Conservation (phyloP, 768 basidiomycete species). For the Suillus paluster region DNA sequence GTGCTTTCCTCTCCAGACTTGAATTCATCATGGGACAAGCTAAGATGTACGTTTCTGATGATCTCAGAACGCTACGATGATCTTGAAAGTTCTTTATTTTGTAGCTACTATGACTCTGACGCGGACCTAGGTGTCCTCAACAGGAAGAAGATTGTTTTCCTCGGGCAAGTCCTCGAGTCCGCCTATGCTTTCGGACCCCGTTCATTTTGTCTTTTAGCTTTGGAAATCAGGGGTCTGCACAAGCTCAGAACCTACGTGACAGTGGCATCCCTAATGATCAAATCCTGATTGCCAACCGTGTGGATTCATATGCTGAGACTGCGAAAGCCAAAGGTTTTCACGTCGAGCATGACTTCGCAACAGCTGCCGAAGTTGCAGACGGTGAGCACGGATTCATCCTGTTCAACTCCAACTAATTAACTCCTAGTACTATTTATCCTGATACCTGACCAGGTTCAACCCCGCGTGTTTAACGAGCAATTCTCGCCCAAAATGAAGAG, state of each 20-base stretch:
- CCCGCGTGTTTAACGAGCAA: conserved; percentile 60
- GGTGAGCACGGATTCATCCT: conserved; percentile 35
- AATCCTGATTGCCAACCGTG: conserved; percentile 61
- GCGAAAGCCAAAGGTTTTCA: conserved; percentile 60
- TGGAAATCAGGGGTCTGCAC: conserved; percentile 69
- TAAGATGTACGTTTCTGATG: conserved; percentile 51
- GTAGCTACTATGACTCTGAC: conserved; percentile 60
- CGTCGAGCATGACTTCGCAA: conserved; percentile 59
- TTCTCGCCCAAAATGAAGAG: conserved; percentile 55
- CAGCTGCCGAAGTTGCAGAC: conserved; percentile 60
- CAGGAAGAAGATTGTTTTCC: conserved; percentile 59
- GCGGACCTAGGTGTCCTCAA: conserved; percentile 54
- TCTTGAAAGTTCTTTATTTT: neutral
- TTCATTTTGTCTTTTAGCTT: conserved; percentile 41
- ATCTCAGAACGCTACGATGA: neutral
- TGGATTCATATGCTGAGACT: conserved; percentile 60
- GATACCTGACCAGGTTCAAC: conserved; percentile 68
- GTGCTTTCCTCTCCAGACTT: conserved; percentile 1
- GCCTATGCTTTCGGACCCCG: conserved; percentile 2
- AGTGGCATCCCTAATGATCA: conserved; percentile 63
- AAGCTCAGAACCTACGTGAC: conserved; percentile 69
- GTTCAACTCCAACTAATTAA: conserved; percentile 1
- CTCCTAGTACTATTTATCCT: conserved; percentile 59
- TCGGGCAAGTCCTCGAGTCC: conserved; percentile 46
- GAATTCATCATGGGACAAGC: conserved; percentile 39